A percentile compares a stretch with the other conserved stretches of the same genome.
Conservation (phyloP, 1,139 yeast genomes). For the Candida neerlandica region DNA sequence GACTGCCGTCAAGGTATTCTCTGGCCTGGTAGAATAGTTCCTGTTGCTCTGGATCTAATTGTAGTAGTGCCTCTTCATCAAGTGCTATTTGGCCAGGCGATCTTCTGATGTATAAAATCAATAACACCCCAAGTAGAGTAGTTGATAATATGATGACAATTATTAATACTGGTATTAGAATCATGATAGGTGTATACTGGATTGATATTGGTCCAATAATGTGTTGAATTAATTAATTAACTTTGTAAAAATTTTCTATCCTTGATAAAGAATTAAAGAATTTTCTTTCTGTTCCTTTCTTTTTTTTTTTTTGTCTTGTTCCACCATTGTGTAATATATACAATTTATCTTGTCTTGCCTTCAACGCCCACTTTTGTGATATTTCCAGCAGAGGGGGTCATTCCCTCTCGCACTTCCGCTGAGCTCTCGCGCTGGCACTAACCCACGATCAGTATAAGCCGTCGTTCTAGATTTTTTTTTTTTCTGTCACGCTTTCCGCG, state of each 20-base stretch:
- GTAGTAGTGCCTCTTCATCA: slow-evolving; percentile 5
- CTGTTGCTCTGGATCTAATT: slow-evolving; percentile 68
- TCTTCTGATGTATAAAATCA: neutral
- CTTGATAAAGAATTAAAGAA: neutral
- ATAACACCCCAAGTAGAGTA: neutral
- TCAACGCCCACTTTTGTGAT: too few species aligned
- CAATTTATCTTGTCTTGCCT: too few species aligned
- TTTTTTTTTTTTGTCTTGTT: too few species aligned
- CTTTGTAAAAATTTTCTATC: neutral
- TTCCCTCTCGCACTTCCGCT: too few species aligned
- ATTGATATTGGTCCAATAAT: neutral
- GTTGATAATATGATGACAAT: neutral
- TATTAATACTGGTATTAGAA: slow-evolving; percentile 3
- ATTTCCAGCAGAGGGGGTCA: too few species aligned
- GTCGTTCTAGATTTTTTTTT: too few species aligned
- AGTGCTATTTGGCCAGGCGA: slow-evolving; percentile 1
- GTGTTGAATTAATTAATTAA: neutral
- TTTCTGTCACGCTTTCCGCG: too few species aligned
- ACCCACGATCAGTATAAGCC: too few species aligned
- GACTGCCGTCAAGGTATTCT: slow-evolving; percentile 56
- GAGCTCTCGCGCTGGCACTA: too few species aligned
- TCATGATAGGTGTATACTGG: neutral
- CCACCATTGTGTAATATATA: too few species aligned
- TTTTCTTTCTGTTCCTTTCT: too few species aligned
- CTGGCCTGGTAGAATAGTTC: slow-evolving; percentile 77